A percentile compares a stretch with the other conserved stretches of the same genome.
Conservation (phyloP, 1,139 yeast species). For the Maudiozyma humilis region DNA sequence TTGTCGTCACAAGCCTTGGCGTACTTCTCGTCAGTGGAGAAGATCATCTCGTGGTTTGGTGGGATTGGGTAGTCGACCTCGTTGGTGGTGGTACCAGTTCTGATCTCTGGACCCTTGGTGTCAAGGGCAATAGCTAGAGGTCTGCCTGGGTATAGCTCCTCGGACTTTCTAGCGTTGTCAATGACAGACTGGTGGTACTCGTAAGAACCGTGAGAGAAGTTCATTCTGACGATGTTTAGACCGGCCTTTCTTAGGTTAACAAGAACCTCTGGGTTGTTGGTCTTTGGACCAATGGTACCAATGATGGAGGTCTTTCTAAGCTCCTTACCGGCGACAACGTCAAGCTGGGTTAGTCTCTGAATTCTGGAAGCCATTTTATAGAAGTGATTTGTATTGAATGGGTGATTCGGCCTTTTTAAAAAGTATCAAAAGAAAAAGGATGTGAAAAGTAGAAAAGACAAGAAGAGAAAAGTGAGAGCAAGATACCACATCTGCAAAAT, state of each 20-base stretch:
- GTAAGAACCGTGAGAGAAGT: constrained; percentile 96
- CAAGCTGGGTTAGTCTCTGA: constrained; percentile 79
- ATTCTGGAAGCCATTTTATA: constrained; percentile 33
- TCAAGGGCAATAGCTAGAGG: constrained; percentile 97
- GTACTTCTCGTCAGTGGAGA: constrained; percentile 84
- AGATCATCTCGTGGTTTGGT: constrained; percentile 82
- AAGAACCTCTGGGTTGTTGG: constrained; percentile 80
- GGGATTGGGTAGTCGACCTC: constrained; percentile 74
- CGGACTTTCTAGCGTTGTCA: constrained; percentile 94
- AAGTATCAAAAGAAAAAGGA: not conserved
- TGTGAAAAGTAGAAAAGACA: not conserved
- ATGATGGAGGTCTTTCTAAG: constrained; percentile 93
- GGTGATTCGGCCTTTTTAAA: constrained; percentile 3
- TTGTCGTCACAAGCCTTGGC: constrained; percentile 63
- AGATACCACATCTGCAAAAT: not conserved
- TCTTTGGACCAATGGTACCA: constrained; percentile 97
- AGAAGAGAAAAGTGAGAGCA: not conserved
- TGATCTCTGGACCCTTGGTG: constrained; percentile 99
- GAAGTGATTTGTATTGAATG: constrained; percentile 1
- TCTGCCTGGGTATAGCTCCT: constrained; percentile 83
- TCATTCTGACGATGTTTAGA: constrained; percentile 94
- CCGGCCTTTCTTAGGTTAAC: constrained; percentile 93
- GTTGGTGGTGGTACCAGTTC: constrained; percentile 89
- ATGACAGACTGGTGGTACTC: constrained; percentile 94
- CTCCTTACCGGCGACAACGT: constrained; percentile 71